Base-by-base conservation (phyloP, 2,329 filamentous ascomycete genomes). In the Leptographium lundbergii region DNA sequence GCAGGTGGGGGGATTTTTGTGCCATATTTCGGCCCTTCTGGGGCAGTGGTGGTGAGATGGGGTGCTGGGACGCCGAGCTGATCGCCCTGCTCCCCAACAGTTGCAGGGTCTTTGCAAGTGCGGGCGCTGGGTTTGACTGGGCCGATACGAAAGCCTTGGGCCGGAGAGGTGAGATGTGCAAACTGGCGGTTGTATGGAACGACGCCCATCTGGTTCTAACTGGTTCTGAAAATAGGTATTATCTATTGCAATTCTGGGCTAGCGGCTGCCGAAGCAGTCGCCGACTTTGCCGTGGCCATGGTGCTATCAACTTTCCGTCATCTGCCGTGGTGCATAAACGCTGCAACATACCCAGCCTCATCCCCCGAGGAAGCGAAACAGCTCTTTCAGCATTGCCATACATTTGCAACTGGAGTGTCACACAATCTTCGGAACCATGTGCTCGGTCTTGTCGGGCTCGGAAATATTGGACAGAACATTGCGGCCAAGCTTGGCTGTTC, bases 201-300 rank as follows among this genome's bases (percentile, higher is more conserved):
- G 36, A 39, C 14, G 24, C 22, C 17, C 9, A 29, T 19, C 14
- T 22, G 13, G 7, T 29, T 34, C 27, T 42, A 29, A 55, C n/a
- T 14, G 22, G 6, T 4, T 14, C 11, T 42, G 19, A 27, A 6
- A 3, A 51, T 58, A 80, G 80, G 82, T 45, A 80, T 88, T 62
- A 71, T 86, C 57, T 90, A 89, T 72, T 89, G 86, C 75, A 89
- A 90, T 71, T 80, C 82, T 3, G 86, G 85, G 1, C 77, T 82
- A 1, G 85, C 86, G 0, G 85, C 85, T 42, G 84, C 84, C 7
- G 87, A 90, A 66, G 82, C 86, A 5, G 86, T 89, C 1, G 86
- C 86, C 56, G 87, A 90, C 69, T 82, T 87, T 61, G 82, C 85
- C 19, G 76, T 88, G 48, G 84, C 83, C 65, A 78, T 87, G 65